Base-by-base conservation (phyloP, 2,329 filamentous ascomycete genomes). In the Cytospora piceicola region DNA sequence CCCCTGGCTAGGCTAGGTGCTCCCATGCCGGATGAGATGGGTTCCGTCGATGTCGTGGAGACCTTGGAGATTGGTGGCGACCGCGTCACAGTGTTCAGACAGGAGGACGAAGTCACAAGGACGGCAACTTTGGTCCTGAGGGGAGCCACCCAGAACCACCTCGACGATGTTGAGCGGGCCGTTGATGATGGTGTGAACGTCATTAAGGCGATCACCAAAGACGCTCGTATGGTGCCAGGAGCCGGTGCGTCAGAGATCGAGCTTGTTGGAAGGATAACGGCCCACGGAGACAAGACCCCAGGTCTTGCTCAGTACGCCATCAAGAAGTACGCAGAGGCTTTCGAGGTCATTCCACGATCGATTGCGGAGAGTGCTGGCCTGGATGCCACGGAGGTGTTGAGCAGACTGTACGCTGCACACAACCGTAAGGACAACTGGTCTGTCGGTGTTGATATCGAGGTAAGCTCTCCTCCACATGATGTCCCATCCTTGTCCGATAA, bases 21-120 rank as follows among this genome's bases (percentile, higher is more conserved):
- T 20, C 95, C 95, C 54, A 99, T 99, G 95, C 95, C 96, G n/a
- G 95, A 99, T 72, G 95, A 99, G 84, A 98, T 97, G 94, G 95
- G 95, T 70, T 90, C 81, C 73, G 88, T 99, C 69, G 95, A 99
- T 76, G 79, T 99, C 65, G 95, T 99, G 36, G 95, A 99, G 85
- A 98, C 96, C 1, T 85, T 96, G 54, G 95, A 99, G 80, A 98
- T 99, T 76, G 95, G 95, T 70, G 95, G 95, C 72, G 95, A 99
- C 82, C 91, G 95, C 68, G 96, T 99, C 66, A 99, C 95, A 52
- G 94, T 99, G 66, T 99, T 99, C 87, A 87, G 96, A 74, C 95
- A 99, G 84, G 95, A 99, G 78, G 89, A 93, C 75, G 93, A 97
- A 73, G 86, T 89, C 63, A 98, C 96, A 59, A 88, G 94, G 74